These are phyloP conservation scores for Chlorella sp. DNA, from an alignment of 139 green algal genomes.

Conservation along the genomic window DNA sequence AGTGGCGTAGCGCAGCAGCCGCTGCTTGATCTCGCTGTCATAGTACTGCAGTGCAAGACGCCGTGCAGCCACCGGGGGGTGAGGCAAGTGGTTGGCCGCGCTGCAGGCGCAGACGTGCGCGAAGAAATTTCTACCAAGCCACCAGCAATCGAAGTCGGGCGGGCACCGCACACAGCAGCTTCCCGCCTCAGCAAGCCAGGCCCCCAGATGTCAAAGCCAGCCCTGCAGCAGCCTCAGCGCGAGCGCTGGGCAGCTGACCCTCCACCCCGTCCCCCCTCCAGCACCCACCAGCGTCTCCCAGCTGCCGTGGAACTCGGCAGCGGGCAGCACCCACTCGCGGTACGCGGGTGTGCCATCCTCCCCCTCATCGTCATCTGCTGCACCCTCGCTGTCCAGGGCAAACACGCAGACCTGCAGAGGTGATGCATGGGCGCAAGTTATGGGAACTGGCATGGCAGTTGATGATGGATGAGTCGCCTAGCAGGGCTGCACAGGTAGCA, in stretches of 20 bases:
- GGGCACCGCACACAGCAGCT: neutral
- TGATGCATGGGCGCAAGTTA: too few relatives aligned
- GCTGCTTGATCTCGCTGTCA: constrained; percentile 80
- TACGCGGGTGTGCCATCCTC: constrained; percentile 75
- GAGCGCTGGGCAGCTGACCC: too few relatives aligned
- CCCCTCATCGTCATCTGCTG: constrained; percentile 83
- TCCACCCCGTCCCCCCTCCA: too few relatives aligned
- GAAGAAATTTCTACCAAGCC: too few relatives aligned
- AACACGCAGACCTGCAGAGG: constrained; percentile 38
- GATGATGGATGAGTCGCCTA: too few relatives aligned
- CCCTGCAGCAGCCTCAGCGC: too few relatives aligned
- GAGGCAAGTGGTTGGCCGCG: neutral
- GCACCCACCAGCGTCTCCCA: constrained; percentile 16
- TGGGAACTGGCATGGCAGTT: too few relatives aligned
- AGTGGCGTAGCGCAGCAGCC: constrained; percentile 85
- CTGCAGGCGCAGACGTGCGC: too few relatives aligned
- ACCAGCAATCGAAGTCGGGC: too few relatives aligned
- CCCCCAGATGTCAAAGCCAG: too few relatives aligned
- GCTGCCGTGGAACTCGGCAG: constrained; percentile 22
- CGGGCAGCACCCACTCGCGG: constrained; percentile 83
- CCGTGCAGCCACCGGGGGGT: neutral
- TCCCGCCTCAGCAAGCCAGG: too few relatives aligned
- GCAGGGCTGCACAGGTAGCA: too few relatives aligned
- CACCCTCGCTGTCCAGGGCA: constrained; percentile 72
- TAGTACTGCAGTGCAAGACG: constrained; percentile 69